Evolutionary conservation across 2,329 filamentous ascomycete species (phyloP).

Genomic region (Ascochyta koolunga): DNA sequence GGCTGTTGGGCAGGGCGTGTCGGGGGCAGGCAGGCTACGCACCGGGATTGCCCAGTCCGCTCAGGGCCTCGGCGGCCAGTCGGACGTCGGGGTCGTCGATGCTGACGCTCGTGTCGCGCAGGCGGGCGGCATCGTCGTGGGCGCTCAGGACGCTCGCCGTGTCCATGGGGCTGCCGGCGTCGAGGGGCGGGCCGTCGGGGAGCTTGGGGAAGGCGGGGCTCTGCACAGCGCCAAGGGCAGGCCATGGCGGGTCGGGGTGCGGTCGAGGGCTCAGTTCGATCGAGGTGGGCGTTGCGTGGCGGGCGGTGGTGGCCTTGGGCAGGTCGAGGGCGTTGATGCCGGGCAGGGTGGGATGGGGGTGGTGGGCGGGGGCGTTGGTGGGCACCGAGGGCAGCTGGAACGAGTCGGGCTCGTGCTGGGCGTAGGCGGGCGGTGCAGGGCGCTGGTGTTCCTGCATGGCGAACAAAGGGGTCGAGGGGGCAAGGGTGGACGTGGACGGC

Average conservation of each 20-base stretch:
- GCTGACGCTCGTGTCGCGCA: slow-evolving; percentile 50
- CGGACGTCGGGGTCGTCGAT: slow-evolving; percentile 57
- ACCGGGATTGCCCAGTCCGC: slow-evolving; percentile 58
- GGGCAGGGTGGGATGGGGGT: slow-evolving; percentile 45
- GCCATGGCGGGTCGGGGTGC: slow-evolving; percentile 34
- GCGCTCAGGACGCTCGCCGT: slow-evolving; percentile 52
- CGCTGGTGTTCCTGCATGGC: slow-evolving; percentile 44
- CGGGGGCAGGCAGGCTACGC: slow-evolving; percentile 24
- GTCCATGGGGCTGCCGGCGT: slow-evolving; percentile 53
- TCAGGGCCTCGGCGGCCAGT: slow-evolving; percentile 57
- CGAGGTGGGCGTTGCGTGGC: slow-evolving; percentile 33
- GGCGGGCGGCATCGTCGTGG: slow-evolving; percentile 40
- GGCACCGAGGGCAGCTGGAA: slow-evolving; percentile 52
- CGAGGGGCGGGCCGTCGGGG: slow-evolving; percentile 38
- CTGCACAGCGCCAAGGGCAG: slow-evolving; percentile 33
- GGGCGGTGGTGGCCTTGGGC: slow-evolving; percentile 32
- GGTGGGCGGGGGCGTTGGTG: slow-evolving; percentile 40
- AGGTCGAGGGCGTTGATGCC: slow-evolving; percentile 54
- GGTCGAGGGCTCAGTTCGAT: slow-evolving; percentile 48
- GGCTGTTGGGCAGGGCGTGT: too few relatives aligned
- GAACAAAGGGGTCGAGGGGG: not conserved
- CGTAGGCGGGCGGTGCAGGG: slow-evolving; percentile 53
- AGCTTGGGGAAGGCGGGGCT: slow-evolving; percentile 40
- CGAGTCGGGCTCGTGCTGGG: slow-evolving; percentile 49
- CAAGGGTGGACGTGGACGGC: slow-evolving; percentile 11